Evolutionary conservation across 2,329 filamentous ascomycete species (phyloP).

Genomic region (Apiospora pterosperma): DNA sequence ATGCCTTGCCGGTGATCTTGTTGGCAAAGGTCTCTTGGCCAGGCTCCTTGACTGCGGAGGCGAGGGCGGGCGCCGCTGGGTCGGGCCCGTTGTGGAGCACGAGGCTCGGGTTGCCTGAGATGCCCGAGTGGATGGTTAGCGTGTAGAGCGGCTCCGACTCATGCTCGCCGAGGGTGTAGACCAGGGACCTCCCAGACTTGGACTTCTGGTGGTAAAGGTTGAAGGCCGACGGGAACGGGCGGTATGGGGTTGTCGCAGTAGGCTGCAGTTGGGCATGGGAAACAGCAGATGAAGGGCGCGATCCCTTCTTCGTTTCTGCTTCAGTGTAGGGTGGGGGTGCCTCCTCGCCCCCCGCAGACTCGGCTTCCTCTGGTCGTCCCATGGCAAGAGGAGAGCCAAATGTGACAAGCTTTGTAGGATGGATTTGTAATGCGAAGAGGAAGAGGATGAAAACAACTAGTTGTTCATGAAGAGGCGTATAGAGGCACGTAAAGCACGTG

Average conservation of each 20-base stretch:
- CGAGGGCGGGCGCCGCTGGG: conserved; percentile 24
- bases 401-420: neutral
- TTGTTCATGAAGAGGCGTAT: neutral
- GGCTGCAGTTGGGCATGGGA: neutral
- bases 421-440: neutral
- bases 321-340: conserved; percentile 8
- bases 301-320: neutral
- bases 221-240: conserved; percentile 29
- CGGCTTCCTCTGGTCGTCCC: conserved; percentile 9
- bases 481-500: neutral
- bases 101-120: conserved; percentile 24
- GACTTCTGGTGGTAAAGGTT: conserved; percentile 25
- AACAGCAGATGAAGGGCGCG: neutral
- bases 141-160: conserved; percentile 30
- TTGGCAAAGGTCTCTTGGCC: neutral
- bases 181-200: conserved; percentile 6
- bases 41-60: conserved; percentile 17
- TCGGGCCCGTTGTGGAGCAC: conserved; percentile 32
- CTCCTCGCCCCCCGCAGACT: conserved; percentile 4
- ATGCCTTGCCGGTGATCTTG: conserved; percentile 5
- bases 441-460: neutral
- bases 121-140: conserved; percentile 21
- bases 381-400: neutral
- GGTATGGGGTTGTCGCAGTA: conserved; percentile 6
- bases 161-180: conserved; percentile 27